Base-by-base conservation (phyloP, 306 rosid genomes). In the Castanea mollissima region DNA sequence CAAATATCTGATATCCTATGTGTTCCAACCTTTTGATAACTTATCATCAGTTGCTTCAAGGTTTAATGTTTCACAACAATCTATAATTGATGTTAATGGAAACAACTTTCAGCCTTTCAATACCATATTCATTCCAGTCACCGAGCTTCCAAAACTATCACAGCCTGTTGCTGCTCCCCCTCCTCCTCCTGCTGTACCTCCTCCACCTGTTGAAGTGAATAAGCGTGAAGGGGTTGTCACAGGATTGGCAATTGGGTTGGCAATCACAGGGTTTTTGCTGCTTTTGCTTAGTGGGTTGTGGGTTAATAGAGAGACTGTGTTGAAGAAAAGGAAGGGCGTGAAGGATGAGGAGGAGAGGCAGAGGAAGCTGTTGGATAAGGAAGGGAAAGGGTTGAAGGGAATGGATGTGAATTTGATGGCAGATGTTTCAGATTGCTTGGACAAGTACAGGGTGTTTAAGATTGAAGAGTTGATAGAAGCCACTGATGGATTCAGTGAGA, bases 371-470 rank as follows among this genome's bases (percentile, higher is more conserved):
- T 8, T 82, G 3, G 60, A 35, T 67, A 72, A 49, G 12, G 86
- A 74, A 52, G 73, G 77, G 51, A 87, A 73, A 14, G 80, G 56
- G 63, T 32, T 31, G n/a, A 88, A 77, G 77, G 83, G 82, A 20
- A 76, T 67, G 87, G 92, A 90, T 73, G 81, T 63, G 82, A 87
- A 87, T 69, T 84, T 95, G 80, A 85, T 90, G 91, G 98, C 97
- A 3, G 94, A 89, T 81, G 98, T 95, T 13, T 90, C 97, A 0
- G 99, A 93, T 82, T 92, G 96, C 79, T 88, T 95, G 82, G 99
- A 95, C 54, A 95, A 95, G 87, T 93, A 95, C 65, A 92, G 89
- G 72, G 91, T 93, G 46, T 95, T 95, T 79, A 85, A 79, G 25
- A 80, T 91, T 58, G 93, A 91, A 13, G 94, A 95, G 34, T 65